Evolutionary conservation across 108 stramenopile species (phyloP).

Genomic region (Pelagomonas calceolata): DNA sequence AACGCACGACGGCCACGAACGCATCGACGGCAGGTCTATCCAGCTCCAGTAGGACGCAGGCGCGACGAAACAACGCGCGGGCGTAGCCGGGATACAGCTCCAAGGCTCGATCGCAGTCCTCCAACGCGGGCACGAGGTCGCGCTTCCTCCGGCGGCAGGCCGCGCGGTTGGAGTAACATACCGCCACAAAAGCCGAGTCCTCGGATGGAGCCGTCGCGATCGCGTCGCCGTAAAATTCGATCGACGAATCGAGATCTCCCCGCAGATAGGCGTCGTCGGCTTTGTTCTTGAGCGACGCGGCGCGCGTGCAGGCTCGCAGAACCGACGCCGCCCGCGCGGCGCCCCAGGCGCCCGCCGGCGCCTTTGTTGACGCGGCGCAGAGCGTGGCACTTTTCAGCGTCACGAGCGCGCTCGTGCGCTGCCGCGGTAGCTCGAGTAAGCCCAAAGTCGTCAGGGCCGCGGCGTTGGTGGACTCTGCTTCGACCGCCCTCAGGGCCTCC

Average conservation of each 20-base stretch:
- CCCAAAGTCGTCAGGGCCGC: too few species aligned
- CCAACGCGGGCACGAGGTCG: not conserved
- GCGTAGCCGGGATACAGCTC: not conserved
- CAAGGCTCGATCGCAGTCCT: not conserved
- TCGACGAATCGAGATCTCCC: not conserved
- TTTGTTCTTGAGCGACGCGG: not conserved
- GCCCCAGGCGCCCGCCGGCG: not conserved
- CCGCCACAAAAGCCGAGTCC: not conserved
- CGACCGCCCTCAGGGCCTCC: too few species aligned
- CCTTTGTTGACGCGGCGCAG: not conserved
- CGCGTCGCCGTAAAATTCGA: not conserved
- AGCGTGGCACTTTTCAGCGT: too few species aligned
- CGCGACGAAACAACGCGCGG: not conserved
- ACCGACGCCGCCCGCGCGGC: not conserved
- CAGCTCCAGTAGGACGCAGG: not conserved
- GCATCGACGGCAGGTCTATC: not conserved
- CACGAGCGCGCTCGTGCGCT: too few species aligned
- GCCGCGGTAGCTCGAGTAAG: too few species aligned
- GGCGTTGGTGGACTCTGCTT: too few species aligned
- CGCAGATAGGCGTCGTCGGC: not conserved
- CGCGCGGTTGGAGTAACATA: not conserved
- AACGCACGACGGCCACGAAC: not conserved
- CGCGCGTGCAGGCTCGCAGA: not conserved
- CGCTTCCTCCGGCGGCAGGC: not conserved
- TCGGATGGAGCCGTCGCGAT: not conserved